Conservation (phyloP, 2,329 filamentous ascomycete genomes). For the Trichoderma simmonsii region DNA sequence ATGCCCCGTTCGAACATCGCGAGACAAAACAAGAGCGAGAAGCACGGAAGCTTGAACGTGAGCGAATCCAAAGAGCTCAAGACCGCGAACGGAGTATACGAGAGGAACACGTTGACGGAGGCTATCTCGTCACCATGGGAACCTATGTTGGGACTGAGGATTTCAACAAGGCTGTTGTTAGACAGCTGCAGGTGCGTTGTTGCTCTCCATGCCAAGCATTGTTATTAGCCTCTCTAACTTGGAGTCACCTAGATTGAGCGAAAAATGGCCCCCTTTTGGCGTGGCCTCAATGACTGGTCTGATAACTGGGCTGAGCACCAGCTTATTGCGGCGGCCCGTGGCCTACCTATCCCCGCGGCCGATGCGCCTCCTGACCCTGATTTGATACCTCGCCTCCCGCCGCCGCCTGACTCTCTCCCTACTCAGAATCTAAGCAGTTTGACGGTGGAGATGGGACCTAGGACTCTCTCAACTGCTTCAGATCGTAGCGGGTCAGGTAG, state of each 20-base stretch:
- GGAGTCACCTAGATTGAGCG: slow-evolving; percentile 71
- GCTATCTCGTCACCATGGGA: slow-evolving; percentile 89
- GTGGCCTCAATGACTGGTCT: slow-evolving; percentile 83
- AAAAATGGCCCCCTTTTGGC: slow-evolving; percentile 91
- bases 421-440: slow-evolving; percentile 63
- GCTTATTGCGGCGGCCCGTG: slow-evolving; percentile 84
- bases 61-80: slow-evolving; percentile 69
- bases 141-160: slow-evolving; percentile 91
- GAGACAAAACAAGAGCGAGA: slow-evolving; percentile 93
- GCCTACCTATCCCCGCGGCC: slow-evolving; percentile 76
- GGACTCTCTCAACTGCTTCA: slow-evolving; percentile 76
- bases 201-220: not conserved
- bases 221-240: slow-evolving; percentile 20
- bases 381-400: slow-evolving; percentile 47
- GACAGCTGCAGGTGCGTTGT: slow-evolving; percentile 76
- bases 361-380: slow-evolving; percentile 77
- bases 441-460: slow-evolving; percentile 73
- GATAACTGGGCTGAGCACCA: slow-evolving; percentile 92
- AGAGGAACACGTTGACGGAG: slow-evolving; percentile 91
- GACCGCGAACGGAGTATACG: slow-evolving; percentile 87
- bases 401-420: slow-evolving; percentile 45
- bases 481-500: slow-evolving; percentile 63
- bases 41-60: slow-evolving; percentile 77
- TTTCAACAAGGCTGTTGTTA: slow-evolving; percentile 83
- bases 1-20: slow-evolving; percentile 59